These are phyloP conservation scores for Aureobasidium musti DNA, from an alignment of 2,329 filamentous ascomycete genomes.

Conservation along the genomic window DNA sequence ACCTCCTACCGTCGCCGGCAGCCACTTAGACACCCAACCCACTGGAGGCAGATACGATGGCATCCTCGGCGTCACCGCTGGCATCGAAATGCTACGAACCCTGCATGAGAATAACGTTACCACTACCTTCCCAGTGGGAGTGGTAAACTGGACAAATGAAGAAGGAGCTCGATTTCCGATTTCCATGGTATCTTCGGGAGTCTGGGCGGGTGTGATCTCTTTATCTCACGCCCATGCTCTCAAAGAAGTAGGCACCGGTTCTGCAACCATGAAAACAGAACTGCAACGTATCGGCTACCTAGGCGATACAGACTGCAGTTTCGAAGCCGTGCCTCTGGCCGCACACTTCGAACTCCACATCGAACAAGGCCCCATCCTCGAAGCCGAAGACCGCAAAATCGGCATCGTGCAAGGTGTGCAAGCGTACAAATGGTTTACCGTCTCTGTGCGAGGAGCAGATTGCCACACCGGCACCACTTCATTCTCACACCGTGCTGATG, in stretches of 20 bases:
- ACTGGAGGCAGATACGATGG: conserved; percentile 72
- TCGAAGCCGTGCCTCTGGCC: conserved; percentile 64
- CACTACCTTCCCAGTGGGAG: conserved; percentile 70
- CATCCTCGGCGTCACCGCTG: conserved; percentile 72
- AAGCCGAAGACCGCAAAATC: conserved; percentile 63
- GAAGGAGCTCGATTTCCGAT: conserved; percentile 79
- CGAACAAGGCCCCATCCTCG: conserved; percentile 77
- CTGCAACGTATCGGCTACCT: conserved; percentile 72
- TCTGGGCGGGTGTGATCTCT: conserved; percentile 71
- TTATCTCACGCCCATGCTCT: conserved; percentile 63
- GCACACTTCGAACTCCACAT: conserved; percentile 85
- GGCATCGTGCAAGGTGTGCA: conserved; percentile 73
- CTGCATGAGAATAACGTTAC: conserved; percentile 67
- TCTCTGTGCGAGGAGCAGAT: conserved; percentile 67
- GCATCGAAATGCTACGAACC: conserved; percentile 69
- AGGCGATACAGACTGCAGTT: conserved; percentile 58
- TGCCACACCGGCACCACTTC: conserved; percentile 76
- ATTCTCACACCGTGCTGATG: conserved; percentile 65
- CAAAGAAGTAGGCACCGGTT: conserved; percentile 62
- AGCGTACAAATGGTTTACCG: conserved; percentile 69
- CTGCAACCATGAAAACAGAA: conserved; percentile 66
- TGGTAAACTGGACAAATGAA: conserved; percentile 82
- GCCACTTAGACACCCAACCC: conserved; percentile 61
- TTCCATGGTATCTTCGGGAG: conserved; percentile 72
- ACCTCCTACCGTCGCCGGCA: conserved; percentile 68